Conservation (phyloP, 2,329 filamentous ascomycete species). For the Arthroderma uncinatum region DNA sequence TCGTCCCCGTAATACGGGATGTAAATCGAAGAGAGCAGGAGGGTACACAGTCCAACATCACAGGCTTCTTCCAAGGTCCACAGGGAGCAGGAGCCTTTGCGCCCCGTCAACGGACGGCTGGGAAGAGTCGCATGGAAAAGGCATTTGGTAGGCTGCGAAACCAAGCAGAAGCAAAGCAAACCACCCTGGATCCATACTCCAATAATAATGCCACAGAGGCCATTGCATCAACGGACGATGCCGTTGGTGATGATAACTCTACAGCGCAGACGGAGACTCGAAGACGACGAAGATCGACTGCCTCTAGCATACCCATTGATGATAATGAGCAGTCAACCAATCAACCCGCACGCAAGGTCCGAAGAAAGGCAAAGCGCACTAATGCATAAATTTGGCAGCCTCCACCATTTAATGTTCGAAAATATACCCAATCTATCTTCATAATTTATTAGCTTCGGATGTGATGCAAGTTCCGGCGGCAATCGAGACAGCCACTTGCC, state of each 20-base stretch:
- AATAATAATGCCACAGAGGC: background rate
- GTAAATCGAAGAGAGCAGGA: constrained; percentile 84
- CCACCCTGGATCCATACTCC: background rate
- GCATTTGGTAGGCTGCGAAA: constrained; percentile 58
- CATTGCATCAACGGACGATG: background rate
- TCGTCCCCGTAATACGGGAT: constrained; percentile 88
- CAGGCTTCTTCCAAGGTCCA: constrained; percentile 72
- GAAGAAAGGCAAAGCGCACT: background rate
- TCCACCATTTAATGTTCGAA: too few relatives aligned
- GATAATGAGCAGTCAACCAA: background rate
- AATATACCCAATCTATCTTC: too few relatives aligned
- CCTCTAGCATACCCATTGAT: background rate
- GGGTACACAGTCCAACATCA: constrained; percentile 93
- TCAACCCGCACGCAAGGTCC: background rate
- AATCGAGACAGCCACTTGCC: background rate
- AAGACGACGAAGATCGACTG: background rate
- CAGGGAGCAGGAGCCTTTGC: constrained; percentile 52
- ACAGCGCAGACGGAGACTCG: background rate
- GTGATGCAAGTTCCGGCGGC: background rate
- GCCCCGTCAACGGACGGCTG: constrained; percentile 51
- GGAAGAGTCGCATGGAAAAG: constrained; percentile 63
- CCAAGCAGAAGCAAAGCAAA: constrained; percentile 34
- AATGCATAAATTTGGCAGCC: background rate
- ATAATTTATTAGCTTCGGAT: background rate
- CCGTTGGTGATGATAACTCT: background rate